A percentile compares a stretch with the other conserved stretches of the same genome.
Evolutionary conservation across 768 basidiomycete species (phyloP).

Genomic region (Tulasnella sp.): DNA sequence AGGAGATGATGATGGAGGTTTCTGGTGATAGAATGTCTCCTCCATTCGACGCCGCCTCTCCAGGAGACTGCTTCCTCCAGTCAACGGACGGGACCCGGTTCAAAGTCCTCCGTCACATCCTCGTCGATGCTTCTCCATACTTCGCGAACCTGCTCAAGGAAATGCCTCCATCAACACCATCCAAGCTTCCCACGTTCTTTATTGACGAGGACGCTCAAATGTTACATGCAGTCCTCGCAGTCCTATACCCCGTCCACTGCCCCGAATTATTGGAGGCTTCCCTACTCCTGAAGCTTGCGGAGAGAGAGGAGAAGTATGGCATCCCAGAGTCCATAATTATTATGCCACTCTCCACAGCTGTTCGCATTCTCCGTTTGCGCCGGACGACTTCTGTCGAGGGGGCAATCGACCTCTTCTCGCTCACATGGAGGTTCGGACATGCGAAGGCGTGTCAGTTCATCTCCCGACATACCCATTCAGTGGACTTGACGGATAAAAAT

Average conservation of each 20-base stretch:
- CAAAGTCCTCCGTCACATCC: neutral
- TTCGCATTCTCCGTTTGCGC: neutral
- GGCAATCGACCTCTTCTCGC: neutral
- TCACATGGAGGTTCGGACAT: constrained; percentile 1
- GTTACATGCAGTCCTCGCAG: neutral
- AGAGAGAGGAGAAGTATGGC: neutral
- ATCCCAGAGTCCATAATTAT: neutral
- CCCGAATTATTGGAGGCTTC: neutral
- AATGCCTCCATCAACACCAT: neutral
- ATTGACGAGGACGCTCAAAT: neutral
- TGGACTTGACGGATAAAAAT: neutral
- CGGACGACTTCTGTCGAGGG: neutral
- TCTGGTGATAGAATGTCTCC: neutral
- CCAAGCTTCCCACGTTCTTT: neutral
- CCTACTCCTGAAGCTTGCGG: neutral
- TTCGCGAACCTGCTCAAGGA: neutral
- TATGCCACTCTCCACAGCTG: neutral
- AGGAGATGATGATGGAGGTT: too few species aligned
- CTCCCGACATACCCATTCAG: neutral
- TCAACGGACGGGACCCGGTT: neutral
- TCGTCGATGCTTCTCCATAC: neutral
- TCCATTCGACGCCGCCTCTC: neutral
- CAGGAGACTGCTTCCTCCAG: neutral
- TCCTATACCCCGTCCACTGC: neutral
- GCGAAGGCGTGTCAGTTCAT: neutral